Evolutionary conservation across 306 rosid genomes (phyloP).

Genomic region (Castanea mollissima): DNA sequence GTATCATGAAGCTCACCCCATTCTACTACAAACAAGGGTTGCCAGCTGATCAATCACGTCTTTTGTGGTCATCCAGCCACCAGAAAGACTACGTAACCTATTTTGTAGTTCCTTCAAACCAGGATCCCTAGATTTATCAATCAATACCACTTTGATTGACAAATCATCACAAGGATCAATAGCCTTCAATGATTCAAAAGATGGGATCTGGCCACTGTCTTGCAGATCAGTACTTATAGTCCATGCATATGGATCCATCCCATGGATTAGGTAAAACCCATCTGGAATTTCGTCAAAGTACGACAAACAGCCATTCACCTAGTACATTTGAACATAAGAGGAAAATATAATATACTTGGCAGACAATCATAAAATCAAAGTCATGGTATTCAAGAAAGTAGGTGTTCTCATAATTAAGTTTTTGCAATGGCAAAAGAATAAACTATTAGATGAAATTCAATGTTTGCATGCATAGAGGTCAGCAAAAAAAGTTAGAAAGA

Average conservation of each 20-base stretch:
- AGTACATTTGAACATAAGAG: slow-evolving; percentile 17
- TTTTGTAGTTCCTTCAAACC: slow-evolving; percentile 43
- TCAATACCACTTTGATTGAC: slow-evolving; percentile 37
- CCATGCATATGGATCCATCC: slow-evolving; percentile 61
- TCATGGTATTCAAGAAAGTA: neutral
- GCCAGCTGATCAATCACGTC: slow-evolving; percentile 43
- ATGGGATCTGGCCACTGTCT: slow-evolving; percentile 43
- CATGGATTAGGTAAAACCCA: slow-evolving; percentile 55
- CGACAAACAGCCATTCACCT: slow-evolving; percentile 58
- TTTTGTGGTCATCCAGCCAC: slow-evolving; percentile 30
- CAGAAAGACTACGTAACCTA: slow-evolving; percentile 34
- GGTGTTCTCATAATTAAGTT: neutral
- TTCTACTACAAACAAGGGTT: slow-evolving; percentile 39
- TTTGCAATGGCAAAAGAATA: neutral
- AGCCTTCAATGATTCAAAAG: slow-evolving; percentile 43
- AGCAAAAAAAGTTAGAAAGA: too few relatives aligned
- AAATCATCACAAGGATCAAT: slow-evolving; percentile 38
- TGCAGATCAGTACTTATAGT: slow-evolving; percentile 43
- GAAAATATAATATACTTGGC: neutral
- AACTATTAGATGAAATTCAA: too few relatives aligned
- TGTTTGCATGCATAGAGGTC: too few relatives aligned
- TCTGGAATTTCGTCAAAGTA: slow-evolving; percentile 45
- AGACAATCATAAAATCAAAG: neutral
- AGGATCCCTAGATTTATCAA: slow-evolving; percentile 51
- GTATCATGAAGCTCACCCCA: slow-evolving; percentile 40